phyloP scores from a whole-genome alignment of 2,329 filamentous ascomycete genomes.

The Sarocladium strictum region DNA sequence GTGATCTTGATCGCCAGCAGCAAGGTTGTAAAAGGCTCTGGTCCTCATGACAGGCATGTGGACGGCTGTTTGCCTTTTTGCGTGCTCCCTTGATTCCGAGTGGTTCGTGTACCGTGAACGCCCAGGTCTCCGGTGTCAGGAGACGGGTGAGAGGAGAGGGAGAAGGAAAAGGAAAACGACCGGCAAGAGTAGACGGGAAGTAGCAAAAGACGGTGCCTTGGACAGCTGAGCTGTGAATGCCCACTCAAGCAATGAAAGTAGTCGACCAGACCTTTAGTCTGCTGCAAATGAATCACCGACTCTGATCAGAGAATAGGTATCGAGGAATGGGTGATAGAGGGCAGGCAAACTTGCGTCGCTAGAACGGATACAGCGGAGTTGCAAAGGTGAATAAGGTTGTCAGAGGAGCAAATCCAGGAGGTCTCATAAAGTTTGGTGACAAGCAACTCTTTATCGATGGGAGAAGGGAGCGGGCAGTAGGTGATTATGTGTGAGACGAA shows the following conservation, averaged over 20 bases:
- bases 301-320: slow-evolving; percentile 48
- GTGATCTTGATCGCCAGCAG: neutral
- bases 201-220: no score
- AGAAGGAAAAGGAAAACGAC: neutral
- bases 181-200: neutral
- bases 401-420: neutral
- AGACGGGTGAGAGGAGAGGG: neutral
- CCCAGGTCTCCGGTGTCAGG: slow-evolving; percentile 2
- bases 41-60: neutral
- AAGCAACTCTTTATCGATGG: neutral
- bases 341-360: neutral
- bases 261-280: neutral
- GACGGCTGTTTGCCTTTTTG: slow-evolving; percentile 1
- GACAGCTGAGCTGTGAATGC: neutral
- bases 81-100: neutral
- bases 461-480: neutral
- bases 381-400: slow-evolving; percentile 3
- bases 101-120: slow-evolving; percentile 8
- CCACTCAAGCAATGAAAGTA: neutral
- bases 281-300: slow-evolving; percentile 1
- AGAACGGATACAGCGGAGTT: neutral
- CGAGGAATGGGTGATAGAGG: neutral
- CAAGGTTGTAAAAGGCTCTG: neutral
- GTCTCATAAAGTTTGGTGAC: slow-evolving; percentile 1
- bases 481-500: no score